Conservation (phyloP, 805 yeast species). For the Priceomyces fermenticarens region DNA sequence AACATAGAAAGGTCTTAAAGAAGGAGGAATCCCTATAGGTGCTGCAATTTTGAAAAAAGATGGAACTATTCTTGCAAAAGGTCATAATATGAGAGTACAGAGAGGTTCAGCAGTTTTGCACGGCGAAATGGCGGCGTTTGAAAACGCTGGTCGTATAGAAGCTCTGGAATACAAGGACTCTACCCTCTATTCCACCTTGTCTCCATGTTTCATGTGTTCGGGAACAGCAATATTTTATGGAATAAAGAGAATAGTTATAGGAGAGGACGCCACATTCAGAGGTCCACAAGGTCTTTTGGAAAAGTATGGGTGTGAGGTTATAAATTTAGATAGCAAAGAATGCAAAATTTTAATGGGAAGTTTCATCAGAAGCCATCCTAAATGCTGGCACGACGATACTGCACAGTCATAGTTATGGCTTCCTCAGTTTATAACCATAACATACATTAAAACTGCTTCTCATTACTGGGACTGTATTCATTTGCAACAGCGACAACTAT, state of each 20-base stretch:
- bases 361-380: conserved; percentile 76
- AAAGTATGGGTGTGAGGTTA: conserved; percentile 66
- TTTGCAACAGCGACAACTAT: too few relatives aligned
- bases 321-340: conserved; percentile 54
- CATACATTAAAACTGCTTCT: too few relatives aligned
- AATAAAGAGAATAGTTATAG: conserved; percentile 79
- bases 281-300: conserved; percentile 81
- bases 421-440: too few relatives aligned
- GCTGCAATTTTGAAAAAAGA: conserved; percentile 71
- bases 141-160: conserved; percentile 84
- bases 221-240: conserved; percentile 93
- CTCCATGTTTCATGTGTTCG: conserved; percentile 94
- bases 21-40: conserved; percentile 90
- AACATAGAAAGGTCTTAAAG: conserved; percentile 56
- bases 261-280: conserved; percentile 78
- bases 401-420: too few relatives aligned
- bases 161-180: conserved; percentile 78
- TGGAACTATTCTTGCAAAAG: conserved; percentile 80
- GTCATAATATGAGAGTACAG: conserved; percentile 90
- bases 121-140: conserved; percentile 88
- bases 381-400: conserved; percentile 79
- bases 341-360: conserved; percentile 72
- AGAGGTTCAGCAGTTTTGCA: conserved; percentile 80
- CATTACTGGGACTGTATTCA: too few relatives aligned
- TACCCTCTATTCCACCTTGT: conserved; percentile 87